Conservation (phyloP, 345 rosid genomes). For the Acer yangbiense region DNA sequence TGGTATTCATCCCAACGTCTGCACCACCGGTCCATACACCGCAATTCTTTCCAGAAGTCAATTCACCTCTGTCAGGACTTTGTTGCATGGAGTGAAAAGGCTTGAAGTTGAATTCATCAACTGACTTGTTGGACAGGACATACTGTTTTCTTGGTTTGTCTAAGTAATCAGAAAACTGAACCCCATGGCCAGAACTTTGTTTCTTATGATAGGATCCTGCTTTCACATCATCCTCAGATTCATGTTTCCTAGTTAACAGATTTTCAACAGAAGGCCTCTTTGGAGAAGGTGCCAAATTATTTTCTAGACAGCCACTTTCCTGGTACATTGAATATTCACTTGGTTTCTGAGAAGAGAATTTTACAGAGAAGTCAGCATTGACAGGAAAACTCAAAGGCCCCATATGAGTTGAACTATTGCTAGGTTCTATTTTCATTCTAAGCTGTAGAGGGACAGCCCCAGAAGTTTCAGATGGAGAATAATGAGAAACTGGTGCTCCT, state of each 20-base stretch:
- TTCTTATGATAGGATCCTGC: conserved; percentile 20
- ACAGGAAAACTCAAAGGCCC: conserved; percentile 31
- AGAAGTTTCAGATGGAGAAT: conserved; percentile 35
- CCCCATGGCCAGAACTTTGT: conserved; percentile 22
- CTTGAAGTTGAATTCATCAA: conserved; percentile 29
- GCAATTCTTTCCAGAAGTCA: conserved; percentile 28
- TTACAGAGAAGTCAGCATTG: conserved; percentile 25
- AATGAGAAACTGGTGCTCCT: conserved; percentile 46
- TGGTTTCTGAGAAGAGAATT: conserved; percentile 28
- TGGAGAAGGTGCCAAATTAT: conserved; percentile 23
- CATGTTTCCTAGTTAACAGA: conserved; percentile 18
- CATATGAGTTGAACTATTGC: conserved; percentile 35
- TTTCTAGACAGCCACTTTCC: conserved; percentile 18
- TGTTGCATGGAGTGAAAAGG: conserved; percentile 29
- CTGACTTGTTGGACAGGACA: conserved; percentile 25
- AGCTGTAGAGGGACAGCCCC: conserved; percentile 26
- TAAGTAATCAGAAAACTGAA: conserved; percentile 24
- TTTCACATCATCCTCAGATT: conserved; percentile 24
- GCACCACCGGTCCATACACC: conserved; percentile 16
- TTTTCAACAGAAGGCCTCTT: conserved; percentile 23
- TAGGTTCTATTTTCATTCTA: conserved; percentile 40
- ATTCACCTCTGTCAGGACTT: conserved; percentile 23
- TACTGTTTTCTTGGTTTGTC: conserved; percentile 25
- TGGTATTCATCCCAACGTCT: conserved; percentile 31
- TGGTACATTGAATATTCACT: conserved; percentile 21